These are phyloP conservation scores for Tulasnella sp. DNA, from an alignment of 768 basidiomycete species.

Conservation along the genomic window DNA sequence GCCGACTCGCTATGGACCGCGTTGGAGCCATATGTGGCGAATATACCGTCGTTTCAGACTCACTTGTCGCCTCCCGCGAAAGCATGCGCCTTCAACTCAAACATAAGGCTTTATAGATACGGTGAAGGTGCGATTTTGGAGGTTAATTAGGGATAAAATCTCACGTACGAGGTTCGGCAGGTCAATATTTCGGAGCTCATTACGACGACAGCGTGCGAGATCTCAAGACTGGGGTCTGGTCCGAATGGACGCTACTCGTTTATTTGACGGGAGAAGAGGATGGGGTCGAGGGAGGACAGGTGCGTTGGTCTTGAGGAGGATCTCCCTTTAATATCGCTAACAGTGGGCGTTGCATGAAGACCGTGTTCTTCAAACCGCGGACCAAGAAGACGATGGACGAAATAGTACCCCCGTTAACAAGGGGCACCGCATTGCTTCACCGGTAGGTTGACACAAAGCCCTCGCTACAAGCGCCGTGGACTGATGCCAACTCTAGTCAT, in stretches of 20 bases:
- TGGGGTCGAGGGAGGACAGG: slow-evolving; percentile 62
- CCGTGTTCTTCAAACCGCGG: slow-evolving; percentile 47
- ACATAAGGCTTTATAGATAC: slow-evolving; percentile 66
- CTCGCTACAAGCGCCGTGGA: neutral
- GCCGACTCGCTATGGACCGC: slow-evolving; percentile 30
- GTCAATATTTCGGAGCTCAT: slow-evolving; percentile 61
- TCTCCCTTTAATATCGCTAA: neutral
- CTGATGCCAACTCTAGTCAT: slow-evolving; percentile 34
- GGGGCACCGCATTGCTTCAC: slow-evolving; percentile 57
- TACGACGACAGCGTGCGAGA: slow-evolving; percentile 55
- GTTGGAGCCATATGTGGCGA: slow-evolving; percentile 47
- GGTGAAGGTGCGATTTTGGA: neutral
- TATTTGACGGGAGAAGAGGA: slow-evolving; percentile 64
- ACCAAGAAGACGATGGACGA: slow-evolving; percentile 32
- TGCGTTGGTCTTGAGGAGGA: slow-evolving; percentile 19
- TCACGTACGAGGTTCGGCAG: slow-evolving; percentile 20
- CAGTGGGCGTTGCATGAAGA: slow-evolving; percentile 30
- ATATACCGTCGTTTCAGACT: slow-evolving; percentile 33
- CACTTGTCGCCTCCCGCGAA: slow-evolving; percentile 25
- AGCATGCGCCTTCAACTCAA: slow-evolving; percentile 55
- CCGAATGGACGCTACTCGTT: slow-evolving; percentile 68
- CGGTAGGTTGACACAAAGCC: slow-evolving; percentile 31
- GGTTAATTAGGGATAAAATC: neutral
- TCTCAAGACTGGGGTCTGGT: slow-evolving; percentile 44
- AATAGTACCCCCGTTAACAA: slow-evolving; percentile 41